Percentiles rank a stretch among this genome's conserved stretches.
Conservation (phyloP, 1,284 basidiomycete species). For the Ganoderma leucocontextum region DNA sequence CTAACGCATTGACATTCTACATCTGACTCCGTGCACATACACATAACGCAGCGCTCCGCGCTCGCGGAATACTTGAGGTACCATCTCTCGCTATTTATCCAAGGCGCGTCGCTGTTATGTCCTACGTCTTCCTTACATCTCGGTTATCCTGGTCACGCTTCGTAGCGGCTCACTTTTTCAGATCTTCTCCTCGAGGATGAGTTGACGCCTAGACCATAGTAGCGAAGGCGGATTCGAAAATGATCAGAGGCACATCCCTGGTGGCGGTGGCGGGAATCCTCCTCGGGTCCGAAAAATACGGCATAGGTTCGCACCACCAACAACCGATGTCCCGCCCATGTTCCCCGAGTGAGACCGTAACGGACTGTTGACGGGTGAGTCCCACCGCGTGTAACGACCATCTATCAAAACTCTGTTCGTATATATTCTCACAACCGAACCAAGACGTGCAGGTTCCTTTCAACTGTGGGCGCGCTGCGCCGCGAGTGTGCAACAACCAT, state of each 20-base stretch:
- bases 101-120: too few relatives aligned
- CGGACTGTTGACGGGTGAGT: neutral
- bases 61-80: neutral
- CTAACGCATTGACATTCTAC: neutral
- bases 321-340: neutral
- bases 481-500: too few relatives aligned
- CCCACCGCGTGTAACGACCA: neutral
- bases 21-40: neutral
- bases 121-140: too few relatives aligned
- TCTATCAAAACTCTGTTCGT: neutral
- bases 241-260: neutral
- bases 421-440: neutral
- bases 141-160: too few relatives aligned
- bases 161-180: too few relatives aligned
- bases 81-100: too few relatives aligned
- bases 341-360: neutral
- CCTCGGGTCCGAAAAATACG: conserved; percentile 1
- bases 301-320: neutral
- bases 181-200: neutral
- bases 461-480: too few relatives aligned
- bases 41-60: neutral
- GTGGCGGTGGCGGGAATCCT: neutral
- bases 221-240: neutral
- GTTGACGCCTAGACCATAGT: neutral
- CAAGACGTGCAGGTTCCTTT: too few relatives aligned